Percentiles rank a stretch among this genome's conserved stretches.
Conservation (phyloP, 2,329 filamentous ascomycete species). For the Hypoxylon sp. region DNA sequence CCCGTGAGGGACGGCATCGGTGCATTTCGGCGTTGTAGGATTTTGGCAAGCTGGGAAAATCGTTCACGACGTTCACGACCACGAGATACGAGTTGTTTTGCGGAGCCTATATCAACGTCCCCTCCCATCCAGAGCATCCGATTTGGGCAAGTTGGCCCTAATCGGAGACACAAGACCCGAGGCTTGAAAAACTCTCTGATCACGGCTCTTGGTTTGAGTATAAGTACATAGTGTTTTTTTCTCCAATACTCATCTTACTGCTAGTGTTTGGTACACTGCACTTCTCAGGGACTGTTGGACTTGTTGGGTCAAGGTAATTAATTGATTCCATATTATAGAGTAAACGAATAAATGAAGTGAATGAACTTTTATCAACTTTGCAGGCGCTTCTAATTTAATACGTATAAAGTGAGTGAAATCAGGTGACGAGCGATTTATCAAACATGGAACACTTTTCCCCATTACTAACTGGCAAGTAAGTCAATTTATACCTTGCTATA, state of each 20-base stretch:
- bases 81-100: slow-evolving; percentile 28
- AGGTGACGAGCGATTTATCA: neutral
- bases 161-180: slow-evolving; percentile 12
- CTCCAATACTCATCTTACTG: neutral
- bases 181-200: neutral
- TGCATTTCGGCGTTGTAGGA: slow-evolving; percentile 40
- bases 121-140: slow-evolving; percentile 8
- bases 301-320: slow-evolving; percentile 17
- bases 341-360: slow-evolving; percentile 7
- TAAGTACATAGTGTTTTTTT: slow-evolving; percentile 15
- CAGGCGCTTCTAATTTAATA: neutral
- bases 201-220: slow-evolving; percentile 17
- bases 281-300: slow-evolving; percentile 9
- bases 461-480: neutral
- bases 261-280: slow-evolving; percentile 1
- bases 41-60: slow-evolving; percentile 28
- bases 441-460: neutral
- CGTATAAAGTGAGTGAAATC: neutral
- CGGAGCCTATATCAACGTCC: slow-evolving; percentile 15
- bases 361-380: neutral
- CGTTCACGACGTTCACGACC: slow-evolving; percentile 33
- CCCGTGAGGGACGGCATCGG: slow-evolving; percentile 5
- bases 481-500: neutral
- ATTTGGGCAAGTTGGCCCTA: slow-evolving; percentile 3
- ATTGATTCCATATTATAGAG: slow-evolving; percentile 11